Evolutionary conservation across 345 rosid genomes (phyloP).

Genomic region (Jatropha curcas): DNA sequence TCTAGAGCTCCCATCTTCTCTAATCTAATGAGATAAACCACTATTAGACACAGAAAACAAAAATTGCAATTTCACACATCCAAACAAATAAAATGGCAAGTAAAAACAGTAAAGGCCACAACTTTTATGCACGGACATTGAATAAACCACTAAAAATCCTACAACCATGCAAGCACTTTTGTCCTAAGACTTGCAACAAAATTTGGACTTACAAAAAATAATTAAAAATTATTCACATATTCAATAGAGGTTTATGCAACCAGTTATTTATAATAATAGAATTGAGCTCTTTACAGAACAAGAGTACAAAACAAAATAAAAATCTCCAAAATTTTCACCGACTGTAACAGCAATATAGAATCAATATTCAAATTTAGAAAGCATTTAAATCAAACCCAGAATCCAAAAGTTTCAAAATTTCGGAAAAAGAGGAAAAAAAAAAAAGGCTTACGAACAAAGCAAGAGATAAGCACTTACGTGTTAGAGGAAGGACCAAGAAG

Average conservation of each 20-base stretch:
- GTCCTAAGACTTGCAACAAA: background rate
- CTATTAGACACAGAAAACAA: too few species aligned
- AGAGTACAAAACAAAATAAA: too few species aligned
- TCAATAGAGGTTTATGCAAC: too few species aligned
- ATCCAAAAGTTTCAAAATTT: background rate
- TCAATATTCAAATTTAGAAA: background rate
- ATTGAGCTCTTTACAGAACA: too few species aligned
- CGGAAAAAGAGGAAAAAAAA: too few species aligned
- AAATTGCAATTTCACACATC: background rate
- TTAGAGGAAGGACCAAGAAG: conserved; percentile 34
- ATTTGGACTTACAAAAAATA: background rate
- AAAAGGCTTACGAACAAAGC: background rate
- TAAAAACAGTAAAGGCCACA: background rate
- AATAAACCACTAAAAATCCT: background rate
- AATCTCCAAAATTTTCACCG: background rate
- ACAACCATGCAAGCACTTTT: background rate
- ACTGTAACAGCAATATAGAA: background rate
- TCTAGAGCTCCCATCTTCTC: conserved; percentile 34
- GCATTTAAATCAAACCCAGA: background rate
- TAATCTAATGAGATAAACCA: conserved; percentile 19
- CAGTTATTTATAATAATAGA: too few species aligned
- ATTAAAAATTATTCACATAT: background rate
- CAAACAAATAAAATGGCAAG: background rate
- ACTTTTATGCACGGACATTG: background rate
- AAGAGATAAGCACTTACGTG: conserved; percentile 17